These are phyloP conservation scores for Talaromyces sp. DNA, from an alignment of 2,329 filamentous ascomycete genomes.

Conservation along the genomic window DNA sequence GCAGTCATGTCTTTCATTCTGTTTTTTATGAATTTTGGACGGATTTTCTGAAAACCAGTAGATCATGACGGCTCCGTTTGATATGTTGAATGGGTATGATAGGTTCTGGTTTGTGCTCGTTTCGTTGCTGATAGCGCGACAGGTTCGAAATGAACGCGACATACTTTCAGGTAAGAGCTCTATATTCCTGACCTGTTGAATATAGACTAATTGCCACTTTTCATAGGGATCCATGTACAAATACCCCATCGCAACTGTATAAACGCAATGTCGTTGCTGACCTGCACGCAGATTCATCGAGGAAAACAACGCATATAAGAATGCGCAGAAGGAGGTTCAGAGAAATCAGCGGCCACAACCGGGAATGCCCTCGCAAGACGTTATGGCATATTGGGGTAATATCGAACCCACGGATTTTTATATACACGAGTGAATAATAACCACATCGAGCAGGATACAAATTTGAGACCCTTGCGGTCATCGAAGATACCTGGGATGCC, in stretches of 20 bases:
- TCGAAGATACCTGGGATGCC: conserved; percentile 68
- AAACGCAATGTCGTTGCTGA: conserved; percentile 11
- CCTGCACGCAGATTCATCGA: conserved; percentile 68
- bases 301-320: conserved; percentile 73
- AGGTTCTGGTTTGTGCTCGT: conserved; percentile 6
- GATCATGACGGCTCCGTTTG: conserved; percentile 82
- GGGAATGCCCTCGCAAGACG: conserved; percentile 59
- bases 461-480: conserved; percentile 78
- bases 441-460: conserved; percentile 70
- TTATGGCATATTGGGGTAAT: conserved; percentile 89
- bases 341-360: conserved; percentile 43
- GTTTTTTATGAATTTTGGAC: not conserved
- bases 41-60: conserved; percentile 30
- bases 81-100: conserved; percentile 68
- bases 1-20: conserved; percentile 6
- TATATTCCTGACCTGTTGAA: not conserved
- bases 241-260: conserved; percentile 12
- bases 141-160: conserved; percentile 97
- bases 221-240: conserved; percentile 50
- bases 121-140: conserved; percentile 14
- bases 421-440: not conserved
- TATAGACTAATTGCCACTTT: conserved; percentile 16
- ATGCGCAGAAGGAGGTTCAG: conserved; percentile 56
- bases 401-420: conserved; percentile 8
- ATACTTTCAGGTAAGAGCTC: conserved; percentile 63